Evolutionary conservation across 1,284 basidiomycete genomes (phyloP), one percentile per base, ranked within the genome.

Genomic region (Coniferiporia sulphurascens): DNA sequence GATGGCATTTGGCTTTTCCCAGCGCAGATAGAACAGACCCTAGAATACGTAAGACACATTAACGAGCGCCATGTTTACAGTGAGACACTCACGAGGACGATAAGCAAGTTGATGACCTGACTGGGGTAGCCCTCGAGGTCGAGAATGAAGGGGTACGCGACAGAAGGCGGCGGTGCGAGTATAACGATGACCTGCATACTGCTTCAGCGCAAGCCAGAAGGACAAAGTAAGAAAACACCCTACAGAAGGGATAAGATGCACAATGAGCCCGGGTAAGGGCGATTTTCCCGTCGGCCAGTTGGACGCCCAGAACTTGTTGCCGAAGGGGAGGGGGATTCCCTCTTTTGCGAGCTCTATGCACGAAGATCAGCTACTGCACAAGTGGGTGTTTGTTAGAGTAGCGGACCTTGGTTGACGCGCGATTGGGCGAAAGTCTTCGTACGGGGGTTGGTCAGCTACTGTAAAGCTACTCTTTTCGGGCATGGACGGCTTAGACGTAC

Each of bases 11-110:
- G 83, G 83, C 59, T 77, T 76, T 58, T 67, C 75, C 72, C 76
- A 84, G 49, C 83, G 69, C 41, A 85, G 70, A 73, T 77, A 85
- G 67, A 86, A 81, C 2, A 86, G 73, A 13, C 82, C 84, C 76
- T 83, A 9, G 6, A 43, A 38, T 49, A 35, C 10, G 15, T 36
- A 32, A 36, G 13, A 51, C 49, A 44, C 51, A 48, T 52, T 10
- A 43, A 48, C 48, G 27, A 15, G 19, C 54, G 35, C 4, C 6
- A 17, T 21, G 15, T 6, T 50, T 4, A 58, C 60, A 43, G 3
- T 17, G n/a, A 32, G 13, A 21, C 4, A 64, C 74, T 43, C 62
- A 81, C 82, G 17, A 79, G 49, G 44, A 84, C 76, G 56, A 86
- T 76, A 62, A 82, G 80, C 3, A 84, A 67, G 66, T 82, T 80